Evolutionary conservation across 2,329 filamentous ascomycete species (phyloP).

Genomic region (Ampelomyces quisqualis): DNA sequence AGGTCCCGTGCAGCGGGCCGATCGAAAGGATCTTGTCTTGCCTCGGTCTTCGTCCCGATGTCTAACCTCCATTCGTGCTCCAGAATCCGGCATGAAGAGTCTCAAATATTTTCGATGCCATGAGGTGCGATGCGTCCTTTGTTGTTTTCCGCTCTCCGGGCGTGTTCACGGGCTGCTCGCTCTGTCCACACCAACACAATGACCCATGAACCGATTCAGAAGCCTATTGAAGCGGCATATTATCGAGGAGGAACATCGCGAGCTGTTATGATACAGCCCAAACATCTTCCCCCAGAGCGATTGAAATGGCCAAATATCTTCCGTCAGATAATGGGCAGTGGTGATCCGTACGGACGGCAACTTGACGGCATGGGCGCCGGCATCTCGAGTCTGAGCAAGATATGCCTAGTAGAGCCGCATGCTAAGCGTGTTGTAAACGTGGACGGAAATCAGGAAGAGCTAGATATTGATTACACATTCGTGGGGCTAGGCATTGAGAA

Average conservation of each 20-base stretch:
- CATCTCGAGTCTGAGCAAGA: conserved; percentile 68
- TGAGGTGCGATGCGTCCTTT: conserved; percentile 29
- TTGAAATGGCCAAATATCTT: conserved; percentile 58
- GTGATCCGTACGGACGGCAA: conserved; percentile 67
- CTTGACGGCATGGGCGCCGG: conserved; percentile 72
- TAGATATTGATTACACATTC: conserved; percentile 68
- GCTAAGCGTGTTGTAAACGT: neutral
- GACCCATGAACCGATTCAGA: conserved; percentile 15
- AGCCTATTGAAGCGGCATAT: conserved; percentile 54
- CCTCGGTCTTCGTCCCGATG: conserved; percentile 28
- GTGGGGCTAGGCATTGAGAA: conserved; percentile 65
- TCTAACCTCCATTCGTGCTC: neutral
- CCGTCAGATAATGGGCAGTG: conserved; percentile 60
- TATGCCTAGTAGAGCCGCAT: conserved; percentile 62
- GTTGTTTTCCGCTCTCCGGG: conserved; percentile 16
- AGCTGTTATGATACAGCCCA: conserved; percentile 60
- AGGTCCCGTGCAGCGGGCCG: conserved; percentile 20
- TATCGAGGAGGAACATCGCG: conserved; percentile 71
- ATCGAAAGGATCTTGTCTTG: conserved; percentile 9
- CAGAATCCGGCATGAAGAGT: neutral
- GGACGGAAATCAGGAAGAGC: neutral
- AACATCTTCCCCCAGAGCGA: conserved; percentile 53
- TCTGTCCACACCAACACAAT: conserved; percentile 7
- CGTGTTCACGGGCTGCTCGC: conserved; percentile 12
- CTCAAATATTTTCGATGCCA: too few relatives aligned